These are phyloP conservation scores for Juglanconis sp. DNA, from an alignment of 2,329 filamentous ascomycete genomes.

Conservation along the genomic window DNA sequence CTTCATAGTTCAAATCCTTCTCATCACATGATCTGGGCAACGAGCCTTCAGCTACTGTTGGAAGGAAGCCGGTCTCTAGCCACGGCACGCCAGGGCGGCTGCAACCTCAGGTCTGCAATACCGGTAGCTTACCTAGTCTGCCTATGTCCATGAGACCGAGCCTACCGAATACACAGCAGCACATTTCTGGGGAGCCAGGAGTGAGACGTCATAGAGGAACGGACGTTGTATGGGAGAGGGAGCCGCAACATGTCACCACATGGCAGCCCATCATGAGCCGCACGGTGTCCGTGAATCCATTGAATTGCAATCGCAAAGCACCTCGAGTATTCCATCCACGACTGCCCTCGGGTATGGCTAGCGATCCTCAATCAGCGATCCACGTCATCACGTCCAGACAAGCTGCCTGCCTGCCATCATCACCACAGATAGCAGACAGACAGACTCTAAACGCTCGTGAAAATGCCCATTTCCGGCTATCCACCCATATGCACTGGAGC, in stretches of 20 bases:
- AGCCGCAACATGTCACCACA: constrained; percentile 2
- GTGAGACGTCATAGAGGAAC: not conserved
- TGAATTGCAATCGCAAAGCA: constrained; percentile 57
- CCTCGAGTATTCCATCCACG: constrained; percentile 24
- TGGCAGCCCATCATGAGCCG: not conserved
- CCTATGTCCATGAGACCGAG: not conserved
- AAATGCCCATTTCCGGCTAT: constrained; percentile 56
- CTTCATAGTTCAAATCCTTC: too few relatives aligned
- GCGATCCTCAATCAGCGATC: constrained; percentile 62
- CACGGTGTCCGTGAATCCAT: constrained; percentile 47
- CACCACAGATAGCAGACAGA: constrained; percentile 8
- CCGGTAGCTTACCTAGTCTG: not conserved
- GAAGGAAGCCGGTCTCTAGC: too few relatives aligned
- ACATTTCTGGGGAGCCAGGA: not conserved
- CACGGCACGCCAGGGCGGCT: too few relatives aligned
- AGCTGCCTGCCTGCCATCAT: constrained; percentile 20
- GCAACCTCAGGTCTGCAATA: too few relatives aligned
- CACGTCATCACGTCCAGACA: constrained; percentile 56
- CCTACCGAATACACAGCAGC: not conserved
- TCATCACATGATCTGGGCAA: too few relatives aligned
- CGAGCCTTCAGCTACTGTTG: too few relatives aligned
- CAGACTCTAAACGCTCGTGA: constrained; percentile 48
- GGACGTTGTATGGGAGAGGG: not conserved
- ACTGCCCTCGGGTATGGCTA: constrained; percentile 55
- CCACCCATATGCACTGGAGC: constrained; percentile 37